Base-by-base conservation (phyloP, 106 monocot species). In the Acanthochlamys bracteata region DNA sequence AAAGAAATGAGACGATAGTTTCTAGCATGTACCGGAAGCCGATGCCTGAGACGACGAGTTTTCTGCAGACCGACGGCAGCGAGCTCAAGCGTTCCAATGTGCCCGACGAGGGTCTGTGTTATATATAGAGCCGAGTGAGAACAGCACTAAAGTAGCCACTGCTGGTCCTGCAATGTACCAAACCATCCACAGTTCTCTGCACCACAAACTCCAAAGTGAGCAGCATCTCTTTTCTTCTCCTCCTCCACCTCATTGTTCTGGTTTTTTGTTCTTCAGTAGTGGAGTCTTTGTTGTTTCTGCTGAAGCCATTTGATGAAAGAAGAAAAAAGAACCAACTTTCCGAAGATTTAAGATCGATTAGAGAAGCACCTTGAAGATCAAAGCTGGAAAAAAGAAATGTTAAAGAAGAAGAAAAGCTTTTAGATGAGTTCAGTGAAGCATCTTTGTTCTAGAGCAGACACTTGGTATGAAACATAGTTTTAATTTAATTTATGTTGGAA, bases 161-260 rank as follows among this genome's bases (percentile, higher is more conserved):
- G 78, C 72, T 39, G 78, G 78, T 12, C 72, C 78, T 25, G 68
- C 78, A 67, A 78, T 59, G 63, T 56, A 47, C 68, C 73, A 78
- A 15, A 78, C 25, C 72, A 64, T 4, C 11, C 25, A 12, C 40
- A 42, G 4, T 56, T 78, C 78, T 46, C 22, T 0, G 41, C 60
- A 64, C 41, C 17, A 57, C 22, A 20, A 68, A 56, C 11, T 23
- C 57, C 13, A 17, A 24, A 2, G 25, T 59, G 47, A 46, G 27
- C 74, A 55, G 67, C 61, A 68, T 19, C 59, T 63, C 51, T 63
- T 55, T 15, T 55, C 55, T 55, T 55, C 55, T 21, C 22, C 20
- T 55, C 33, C 33, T 33, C 33, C 33, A 33, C 6, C 33, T 33
- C 33, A 6, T 51, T 19, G n/a, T 51, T 19, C 17, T 51, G 1